Conservation (phyloP, 441 rosid genomes). For the Hypseocharis bilobata region DNA sequence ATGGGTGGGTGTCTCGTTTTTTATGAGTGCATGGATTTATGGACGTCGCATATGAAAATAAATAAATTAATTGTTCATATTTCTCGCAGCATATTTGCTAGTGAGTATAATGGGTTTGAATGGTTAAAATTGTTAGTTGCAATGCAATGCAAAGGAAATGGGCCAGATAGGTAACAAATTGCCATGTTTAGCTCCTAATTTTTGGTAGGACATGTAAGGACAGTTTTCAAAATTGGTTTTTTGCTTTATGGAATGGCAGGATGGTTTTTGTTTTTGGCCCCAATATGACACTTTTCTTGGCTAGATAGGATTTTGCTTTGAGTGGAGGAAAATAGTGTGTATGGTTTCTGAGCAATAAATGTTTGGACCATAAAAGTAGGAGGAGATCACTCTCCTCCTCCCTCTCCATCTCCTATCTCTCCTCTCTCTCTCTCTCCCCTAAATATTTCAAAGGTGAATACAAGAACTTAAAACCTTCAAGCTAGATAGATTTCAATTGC, state of each 20-base stretch:
- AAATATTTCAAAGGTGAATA: too few relatives aligned
- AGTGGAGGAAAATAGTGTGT: slow-evolving; percentile 1
- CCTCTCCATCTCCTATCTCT: neutral
- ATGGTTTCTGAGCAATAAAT: too few relatives aligned
- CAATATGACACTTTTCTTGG: neutral
- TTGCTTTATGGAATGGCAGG: neutral
- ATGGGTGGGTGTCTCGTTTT: too few relatives aligned
- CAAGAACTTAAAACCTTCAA: too few relatives aligned
- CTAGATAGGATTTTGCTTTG: slow-evolving; percentile 1
- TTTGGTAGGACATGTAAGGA: neutral
- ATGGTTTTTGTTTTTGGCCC: neutral
- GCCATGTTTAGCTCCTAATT: too few relatives aligned
- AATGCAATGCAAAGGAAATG: neutral
- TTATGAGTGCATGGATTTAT: too few relatives aligned
- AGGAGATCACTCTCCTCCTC: neutral
- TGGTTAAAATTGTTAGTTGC: too few relatives aligned
- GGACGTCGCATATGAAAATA: too few relatives aligned
- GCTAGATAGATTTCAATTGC: too few relatives aligned
- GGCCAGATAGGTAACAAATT: neutral
- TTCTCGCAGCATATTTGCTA: too few relatives aligned
- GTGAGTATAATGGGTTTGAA: too few relatives aligned
- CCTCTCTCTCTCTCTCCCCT: neutral
- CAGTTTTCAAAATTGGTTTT: neutral
- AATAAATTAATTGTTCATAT: too few relatives aligned
- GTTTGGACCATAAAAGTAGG: neutral